Evolutionary conservation across 2,329 filamentous ascomycete genomes (phyloP).

Genomic region (Diaporthe amygdali): DNA sequence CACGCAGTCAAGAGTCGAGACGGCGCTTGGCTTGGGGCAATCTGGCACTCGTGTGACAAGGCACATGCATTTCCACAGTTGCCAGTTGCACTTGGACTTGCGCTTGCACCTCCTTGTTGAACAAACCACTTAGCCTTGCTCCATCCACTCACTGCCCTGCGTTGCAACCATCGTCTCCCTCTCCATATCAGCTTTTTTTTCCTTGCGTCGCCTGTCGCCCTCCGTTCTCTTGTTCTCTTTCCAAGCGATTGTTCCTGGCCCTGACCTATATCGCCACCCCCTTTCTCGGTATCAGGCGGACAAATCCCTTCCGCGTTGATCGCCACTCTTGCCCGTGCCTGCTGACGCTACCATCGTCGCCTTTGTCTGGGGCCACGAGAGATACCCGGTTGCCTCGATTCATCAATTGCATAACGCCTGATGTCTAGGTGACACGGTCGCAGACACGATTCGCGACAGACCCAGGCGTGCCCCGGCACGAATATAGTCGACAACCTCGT

Average conservation of each 20-base stretch:
- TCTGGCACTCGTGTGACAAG: slow-evolving; percentile 15
- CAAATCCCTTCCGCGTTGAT: slow-evolving; percentile 11
- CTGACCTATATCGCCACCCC: neutral
- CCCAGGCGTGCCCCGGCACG: slow-evolving; percentile 20
- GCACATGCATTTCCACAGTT: slow-evolving; percentile 2
- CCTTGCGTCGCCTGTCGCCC: slow-evolving; percentile 11
- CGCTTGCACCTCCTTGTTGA: slow-evolving; percentile 3
- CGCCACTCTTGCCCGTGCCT: slow-evolving; percentile 17
- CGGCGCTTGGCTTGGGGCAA: slow-evolving; percentile 14
- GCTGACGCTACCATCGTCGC: neutral
- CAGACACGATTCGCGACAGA: slow-evolving; percentile 15
- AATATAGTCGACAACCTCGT: slow-evolving; percentile 12
- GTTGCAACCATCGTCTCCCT: slow-evolving; percentile 7
- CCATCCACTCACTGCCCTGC: neutral
- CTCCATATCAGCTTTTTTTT: neutral
- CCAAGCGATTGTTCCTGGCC: neutral
- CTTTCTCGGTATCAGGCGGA: neutral
- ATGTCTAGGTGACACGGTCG: slow-evolving; percentile 17
- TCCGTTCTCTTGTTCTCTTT: neutral
- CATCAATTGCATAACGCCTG: neutral
- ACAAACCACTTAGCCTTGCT: slow-evolving; percentile 12
- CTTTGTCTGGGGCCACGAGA: neutral
- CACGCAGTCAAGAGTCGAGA: neutral
- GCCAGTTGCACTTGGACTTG: neutral
- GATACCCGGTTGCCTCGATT: neutral